A percentile compares a stretch with the other conserved stretches of the same genome.
Evolutionary conservation across 495 filamentous ascomycete species (phyloP).

Genomic region (Tuber indicum): DNA sequence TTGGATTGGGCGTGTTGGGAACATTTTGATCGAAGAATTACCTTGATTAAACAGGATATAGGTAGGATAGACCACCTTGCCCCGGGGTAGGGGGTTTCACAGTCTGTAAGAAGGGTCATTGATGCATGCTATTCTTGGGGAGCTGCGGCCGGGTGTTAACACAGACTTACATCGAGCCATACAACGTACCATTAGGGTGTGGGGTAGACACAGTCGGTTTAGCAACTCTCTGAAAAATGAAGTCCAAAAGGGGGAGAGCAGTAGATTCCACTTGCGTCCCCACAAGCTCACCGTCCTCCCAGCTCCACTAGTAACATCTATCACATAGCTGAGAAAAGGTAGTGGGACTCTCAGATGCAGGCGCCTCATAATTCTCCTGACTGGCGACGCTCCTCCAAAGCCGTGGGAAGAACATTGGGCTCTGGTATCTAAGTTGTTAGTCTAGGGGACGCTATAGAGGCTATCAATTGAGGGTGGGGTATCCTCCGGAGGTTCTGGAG

Average conservation of each 20-base stretch:
- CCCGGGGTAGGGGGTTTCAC: not conserved
- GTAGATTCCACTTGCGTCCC: conserved; percentile 10
- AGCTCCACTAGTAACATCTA: not conserved
- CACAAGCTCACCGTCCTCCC: not conserved
- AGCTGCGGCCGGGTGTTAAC: too few species aligned
- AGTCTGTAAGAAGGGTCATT: not conserved
- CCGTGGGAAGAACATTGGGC: not conserved
- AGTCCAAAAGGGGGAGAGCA: not conserved
- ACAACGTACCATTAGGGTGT: not conserved
- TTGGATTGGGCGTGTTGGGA: not conserved
- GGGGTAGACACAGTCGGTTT: conserved; percentile 11
- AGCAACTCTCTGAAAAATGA: conserved; percentile 5
- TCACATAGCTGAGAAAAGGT: conserved; percentile 5
- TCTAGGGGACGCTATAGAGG: not conserved
- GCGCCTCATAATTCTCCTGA: not conserved
- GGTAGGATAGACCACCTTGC: conserved; percentile 9
- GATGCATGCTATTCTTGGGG: too few species aligned
- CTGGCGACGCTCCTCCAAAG: conserved; percentile 4
- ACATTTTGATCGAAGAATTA: conserved; percentile 9
- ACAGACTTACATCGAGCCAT: conserved; percentile 2
- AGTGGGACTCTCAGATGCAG: not conserved
- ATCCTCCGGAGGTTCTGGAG: not conserved
- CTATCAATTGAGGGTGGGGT: not conserved
- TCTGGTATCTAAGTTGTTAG: not conserved
- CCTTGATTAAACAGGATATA: conserved; percentile 14